Evolutionary conservation across 164 flowering plant species (phyloP), one percentile per base, ranked within the genome.

Genomic region (Chimonanthus salicifolius): DNA sequence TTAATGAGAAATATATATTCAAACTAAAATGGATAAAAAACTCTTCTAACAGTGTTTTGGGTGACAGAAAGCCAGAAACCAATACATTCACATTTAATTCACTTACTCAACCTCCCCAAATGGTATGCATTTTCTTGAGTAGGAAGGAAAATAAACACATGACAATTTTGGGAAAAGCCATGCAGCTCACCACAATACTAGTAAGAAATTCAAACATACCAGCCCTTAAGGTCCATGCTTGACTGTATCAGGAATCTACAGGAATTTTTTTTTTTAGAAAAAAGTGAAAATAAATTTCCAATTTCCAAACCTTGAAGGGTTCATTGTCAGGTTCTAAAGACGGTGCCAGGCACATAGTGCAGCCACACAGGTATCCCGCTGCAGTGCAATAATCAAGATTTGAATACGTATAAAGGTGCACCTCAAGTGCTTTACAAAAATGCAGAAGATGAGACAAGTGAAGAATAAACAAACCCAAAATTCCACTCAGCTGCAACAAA

Each of bases 281-380:
- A 63, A 4, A 5, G 13, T 46, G 51, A 68, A 2, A 70, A 79
- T n/a, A 54, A 68, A 64, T 45, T 5, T 6, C 62, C 9, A 47
- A 49, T 8, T 58, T 64, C 21, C 73, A 66, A 74, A 94, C 99
- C 97, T 90, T 94, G 74, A 89, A 96, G 66, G 89, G 89, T 74
- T 83, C 87, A 71, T 74, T 94, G 76, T 96, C 87, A n/a, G 21
- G 91, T 85, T 69, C 99, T 82, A 77, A 96, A 96, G 75, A 89
- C 88, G 33, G 94, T 90, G 46, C 94, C 95, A 58, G 87, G 89
- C 58, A 94, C 83, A 77, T 96, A 96, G 74, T 96, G 99, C 76
- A 96, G 73, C 99, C 99, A 96, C 78, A 91, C 98, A 69, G 99
- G 99, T 49, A 94, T 84, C 3, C 99, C 99, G 6, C 99, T 96